phyloP scores from a whole-genome alignment of 495 filamentous ascomycete genomes.

The Neurospora cerealis region DNA sequence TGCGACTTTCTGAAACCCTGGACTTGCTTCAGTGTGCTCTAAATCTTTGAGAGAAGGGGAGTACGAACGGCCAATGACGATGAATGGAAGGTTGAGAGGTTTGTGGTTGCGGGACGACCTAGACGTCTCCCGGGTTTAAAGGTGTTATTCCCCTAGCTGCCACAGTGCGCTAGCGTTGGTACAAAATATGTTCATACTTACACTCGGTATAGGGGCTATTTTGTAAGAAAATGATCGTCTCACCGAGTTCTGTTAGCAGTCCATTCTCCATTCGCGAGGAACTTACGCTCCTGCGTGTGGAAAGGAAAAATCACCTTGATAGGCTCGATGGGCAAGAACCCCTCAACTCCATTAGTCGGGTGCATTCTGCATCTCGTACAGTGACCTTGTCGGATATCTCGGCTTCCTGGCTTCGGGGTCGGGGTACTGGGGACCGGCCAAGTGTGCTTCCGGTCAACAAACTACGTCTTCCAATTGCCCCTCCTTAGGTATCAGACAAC shows the following conservation, averaged over 20 bases:
- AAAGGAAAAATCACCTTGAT: not conserved
- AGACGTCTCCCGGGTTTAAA: not conserved
- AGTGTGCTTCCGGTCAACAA: not conserved
- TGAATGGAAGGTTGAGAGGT: not conserved
- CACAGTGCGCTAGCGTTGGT: not conserved
- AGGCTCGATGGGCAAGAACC: not conserved
- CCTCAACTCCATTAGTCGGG: not conserved
- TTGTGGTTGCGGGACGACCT: not conserved
- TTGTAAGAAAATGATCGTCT: not conserved
- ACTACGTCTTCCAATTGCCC: not conserved
- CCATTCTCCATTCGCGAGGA: not conserved
- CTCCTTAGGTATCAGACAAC: not conserved
- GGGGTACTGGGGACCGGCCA: not conserved
- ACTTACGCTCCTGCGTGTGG: not conserved
- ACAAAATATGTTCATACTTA: not conserved
- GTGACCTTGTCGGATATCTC: not conserved
- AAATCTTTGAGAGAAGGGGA: not conserved
- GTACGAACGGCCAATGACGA: not conserved
- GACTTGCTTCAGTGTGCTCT: not conserved
- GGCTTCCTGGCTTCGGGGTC: not conserved
- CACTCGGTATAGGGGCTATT: not conserved
- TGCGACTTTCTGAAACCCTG: not conserved
- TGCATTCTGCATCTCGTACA: not conserved
- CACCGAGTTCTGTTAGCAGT: not conserved
- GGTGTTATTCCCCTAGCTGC: not conserved